Conservation (phyloP, 2,329 filamentous ascomycete genomes). For the Ceratocystis alfenasii region DNA sequence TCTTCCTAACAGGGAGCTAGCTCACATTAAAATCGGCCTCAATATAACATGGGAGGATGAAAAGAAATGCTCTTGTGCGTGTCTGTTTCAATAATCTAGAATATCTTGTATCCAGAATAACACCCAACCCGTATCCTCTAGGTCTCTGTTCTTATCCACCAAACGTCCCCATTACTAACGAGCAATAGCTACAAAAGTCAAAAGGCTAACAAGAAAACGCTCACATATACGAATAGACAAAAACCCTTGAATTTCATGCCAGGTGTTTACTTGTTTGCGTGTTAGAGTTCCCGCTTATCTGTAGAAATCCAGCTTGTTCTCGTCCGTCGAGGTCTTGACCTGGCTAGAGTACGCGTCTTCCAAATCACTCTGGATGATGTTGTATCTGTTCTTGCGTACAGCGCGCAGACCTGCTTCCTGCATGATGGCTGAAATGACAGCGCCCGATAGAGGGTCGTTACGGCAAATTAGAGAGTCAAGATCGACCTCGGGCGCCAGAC, state of each 20-base stretch:
- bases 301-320: conserved; percentile 83
- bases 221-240: background rate
- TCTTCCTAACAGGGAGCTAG: too few relatives aligned
- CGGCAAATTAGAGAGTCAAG: conserved; percentile 91
- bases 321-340: conserved; percentile 64
- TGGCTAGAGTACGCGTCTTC: conserved; percentile 96
- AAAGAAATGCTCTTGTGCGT: conserved; percentile 1
- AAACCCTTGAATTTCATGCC: background rate
- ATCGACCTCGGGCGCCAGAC: conserved; percentile 88
- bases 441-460: conserved; percentile 89
- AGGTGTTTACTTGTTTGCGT: background rate
- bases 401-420: conserved; percentile 91
- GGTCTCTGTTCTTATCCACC: background rate
- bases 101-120: background rate
- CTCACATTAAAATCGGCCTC: background rate
- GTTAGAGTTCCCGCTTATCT: conserved; percentile 42
- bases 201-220: background rate
- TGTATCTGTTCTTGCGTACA: conserved; percentile 95
- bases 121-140: background rate
- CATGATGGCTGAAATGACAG: conserved; percentile 97
- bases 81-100: background rate
- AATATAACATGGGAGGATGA: background rate
- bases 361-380: conserved; percentile 93
- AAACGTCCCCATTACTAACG: background rate
- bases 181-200: background rate